Base-by-base conservation (phyloP, 345 rosid genomes). In the Eucalyptus regnans region DNA sequence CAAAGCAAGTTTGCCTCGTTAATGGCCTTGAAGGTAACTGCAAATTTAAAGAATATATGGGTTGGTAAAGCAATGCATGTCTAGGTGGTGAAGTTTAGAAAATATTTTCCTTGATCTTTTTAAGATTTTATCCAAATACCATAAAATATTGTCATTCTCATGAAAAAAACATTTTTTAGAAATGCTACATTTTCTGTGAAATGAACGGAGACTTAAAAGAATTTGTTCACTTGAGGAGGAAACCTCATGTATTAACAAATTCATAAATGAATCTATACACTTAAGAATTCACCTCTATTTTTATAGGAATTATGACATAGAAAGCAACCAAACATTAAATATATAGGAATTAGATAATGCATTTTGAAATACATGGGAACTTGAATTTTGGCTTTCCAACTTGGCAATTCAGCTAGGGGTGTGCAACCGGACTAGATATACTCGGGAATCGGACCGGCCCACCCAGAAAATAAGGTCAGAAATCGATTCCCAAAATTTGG, bases 151-250 rank as follows among this genome's bases (percentile, higher is more conserved):
- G 58, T 18, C 58, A 52, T 52, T 52, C 58, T 52, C 23, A 6
- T 17, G 20, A 50, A 49, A 49, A 12, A 44, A 44, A 44, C 20
- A 16, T 16, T 7, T 51, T 7, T 56, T 22, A 22, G 9, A 56
- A 56, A 56, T 9, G 1, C 3, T 9, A 56, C 12, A 56, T 56
- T 56, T 56, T 56, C 0, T 1, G 0, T 0, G 6, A 56, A 56
- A 56, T 6, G 3, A 56, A 56, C 0, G 3, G 1, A 56, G 3
- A 56, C 6, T n/a, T 66, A 68, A 16, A 18, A 22, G 37, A 71
- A 2, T 2, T 71, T 0, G 1, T 37, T 37, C 13, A 33, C 14
- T 18, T 18, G 2, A 71, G 7, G 25, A 37, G 11, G 81, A 9
- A 71, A 71, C 41, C 12, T 71, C 43, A 37, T 33, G 81, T 5